phyloP scores from a whole-genome alignment of 2,329 filamentous ascomycete species.

The Paradendryphiella salina region DNA sequence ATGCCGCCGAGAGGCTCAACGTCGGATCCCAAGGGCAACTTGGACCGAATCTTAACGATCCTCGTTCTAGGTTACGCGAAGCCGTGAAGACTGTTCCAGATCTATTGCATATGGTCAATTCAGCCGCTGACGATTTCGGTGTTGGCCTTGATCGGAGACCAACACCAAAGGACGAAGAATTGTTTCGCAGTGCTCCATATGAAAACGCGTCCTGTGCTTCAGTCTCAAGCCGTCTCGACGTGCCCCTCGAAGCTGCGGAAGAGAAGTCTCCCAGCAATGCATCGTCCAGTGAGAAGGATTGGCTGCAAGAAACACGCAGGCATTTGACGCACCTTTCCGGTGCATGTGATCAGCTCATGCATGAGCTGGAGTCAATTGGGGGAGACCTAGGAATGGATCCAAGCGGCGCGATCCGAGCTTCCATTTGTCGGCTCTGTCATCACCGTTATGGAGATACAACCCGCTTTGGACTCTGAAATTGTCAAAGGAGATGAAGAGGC shows the following conservation, averaged over 20 bases:
- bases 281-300: slow-evolving; percentile 19
- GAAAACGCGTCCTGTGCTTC: slow-evolving; percentile 17
- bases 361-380: slow-evolving; percentile 37
- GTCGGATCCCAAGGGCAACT: slow-evolving; percentile 30
- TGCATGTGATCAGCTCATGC: slow-evolving; percentile 26
- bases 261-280: slow-evolving; percentile 4
- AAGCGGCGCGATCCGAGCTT: slow-evolving; percentile 3
- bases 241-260: neutral
- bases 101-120: slow-evolving; percentile 44
- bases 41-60: slow-evolving; percentile 41
- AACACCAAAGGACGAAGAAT: slow-evolving; percentile 27
- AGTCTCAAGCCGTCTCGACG: neutral
- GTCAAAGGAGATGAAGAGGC: too few relatives aligned
- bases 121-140: slow-evolving; percentile 44
- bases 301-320: slow-evolving; percentile 26
- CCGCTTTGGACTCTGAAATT: neutral
- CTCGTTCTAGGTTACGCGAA: slow-evolving; percentile 20
- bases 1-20: slow-evolving; percentile 32
- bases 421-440: neutral
- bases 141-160: slow-evolving; percentile 35
- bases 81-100: slow-evolving; percentile 40
- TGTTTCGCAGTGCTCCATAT: slow-evolving; percentile 31
- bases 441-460: neutral
- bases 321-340: slow-evolving; percentile 29
- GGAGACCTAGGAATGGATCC: slow-evolving; percentile 24